Conservation (phyloP, 208 protist species). For the Acanthamoeba sp. region DNA sequence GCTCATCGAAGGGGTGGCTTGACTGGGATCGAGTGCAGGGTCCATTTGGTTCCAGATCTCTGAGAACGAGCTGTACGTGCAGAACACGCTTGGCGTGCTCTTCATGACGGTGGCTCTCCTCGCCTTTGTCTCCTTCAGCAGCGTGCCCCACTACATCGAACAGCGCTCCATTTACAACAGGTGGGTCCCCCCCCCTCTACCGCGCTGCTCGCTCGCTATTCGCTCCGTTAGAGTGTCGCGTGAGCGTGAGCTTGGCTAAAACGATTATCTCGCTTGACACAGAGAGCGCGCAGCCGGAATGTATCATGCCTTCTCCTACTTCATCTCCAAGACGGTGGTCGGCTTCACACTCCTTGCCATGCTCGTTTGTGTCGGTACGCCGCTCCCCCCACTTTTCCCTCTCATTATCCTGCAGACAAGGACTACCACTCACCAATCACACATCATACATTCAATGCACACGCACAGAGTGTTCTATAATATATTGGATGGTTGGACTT, state of each 20-base stretch:
- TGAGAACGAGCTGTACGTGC: background rate
- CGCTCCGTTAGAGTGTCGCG: no score
- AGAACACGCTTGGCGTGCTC: conserved; percentile 52
- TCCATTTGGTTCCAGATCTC: conserved; percentile 61
- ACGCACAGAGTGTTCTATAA: conserved; percentile 35
- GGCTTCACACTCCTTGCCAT: background rate
- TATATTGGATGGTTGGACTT: conserved; percentile 55
- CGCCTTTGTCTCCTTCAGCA: conserved; percentile 60
- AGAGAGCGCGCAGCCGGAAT: conserved; percentile 32
- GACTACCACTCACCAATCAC: no score
- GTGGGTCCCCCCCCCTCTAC: background rate
- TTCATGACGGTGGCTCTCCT: conserved; percentile 58
- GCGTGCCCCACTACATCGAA: conserved; percentile 45
- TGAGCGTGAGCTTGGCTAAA: background rate
- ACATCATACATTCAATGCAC: background rate
- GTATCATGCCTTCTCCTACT: conserved; percentile 51
- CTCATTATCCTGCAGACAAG: no score
- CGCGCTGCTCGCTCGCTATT: background rate
- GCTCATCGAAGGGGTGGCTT: no score
- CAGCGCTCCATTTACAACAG: conserved; percentile 54
- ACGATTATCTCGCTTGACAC: background rate
- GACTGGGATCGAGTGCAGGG: no score
- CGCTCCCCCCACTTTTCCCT: background rate
- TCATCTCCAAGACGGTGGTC: conserved; percentile 32
- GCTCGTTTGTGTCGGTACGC: conserved; percentile 6